Percentiles rank a stretch among this genome's conserved stretches.
Conservation (phyloP, 202 grass and related monocot species). For the Setaria viridis region DNA sequence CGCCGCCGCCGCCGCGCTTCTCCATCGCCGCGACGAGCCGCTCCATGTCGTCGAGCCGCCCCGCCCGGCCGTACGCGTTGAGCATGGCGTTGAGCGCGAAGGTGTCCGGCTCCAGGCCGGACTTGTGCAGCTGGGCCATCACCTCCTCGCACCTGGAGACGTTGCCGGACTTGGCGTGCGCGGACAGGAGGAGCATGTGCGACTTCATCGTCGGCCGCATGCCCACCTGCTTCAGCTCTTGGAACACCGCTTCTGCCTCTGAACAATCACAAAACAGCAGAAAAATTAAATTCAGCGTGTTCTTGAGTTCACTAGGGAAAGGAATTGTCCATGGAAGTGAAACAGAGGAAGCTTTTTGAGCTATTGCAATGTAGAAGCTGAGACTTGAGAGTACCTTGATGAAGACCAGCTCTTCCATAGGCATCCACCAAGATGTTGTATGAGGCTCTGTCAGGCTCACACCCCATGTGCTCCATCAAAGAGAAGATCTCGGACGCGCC, state of each 20-base stretch:
- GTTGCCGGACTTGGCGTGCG: conserved; percentile 81
- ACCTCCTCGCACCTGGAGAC: conserved; percentile 73
- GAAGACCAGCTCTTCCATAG: conserved; percentile 86
- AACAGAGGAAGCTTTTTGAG: background rate
- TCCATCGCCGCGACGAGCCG: conserved; percentile 72
- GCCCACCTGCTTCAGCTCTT: conserved; percentile 80
- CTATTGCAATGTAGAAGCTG: background rate
- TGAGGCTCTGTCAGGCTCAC: conserved; percentile 89
- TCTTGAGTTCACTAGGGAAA: background rate
- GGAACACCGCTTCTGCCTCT: conserved; percentile 75
- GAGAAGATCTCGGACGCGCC: conserved; percentile 85
- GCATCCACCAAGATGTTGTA: conserved; percentile 97
- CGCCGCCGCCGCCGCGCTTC: background rate
- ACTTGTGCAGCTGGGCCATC: conserved; percentile 93
- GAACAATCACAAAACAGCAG: conserved; percentile 5
- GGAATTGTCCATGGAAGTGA: background rate
- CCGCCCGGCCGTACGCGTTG: conserved; percentile 82
- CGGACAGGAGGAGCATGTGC: conserved; percentile 89
- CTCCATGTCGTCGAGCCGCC: conserved; percentile 84
- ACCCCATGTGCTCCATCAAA: conserved; percentile 89
- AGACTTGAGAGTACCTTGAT: conserved; percentile 53
- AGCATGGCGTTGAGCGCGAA: conserved; percentile 92
- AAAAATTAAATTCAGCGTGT: background rate
- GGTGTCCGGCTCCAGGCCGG: conserved; percentile 72
- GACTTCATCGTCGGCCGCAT: conserved; percentile 92